These are phyloP conservation scores for Penicillium hesseltinei DNA, from an alignment of 2,329 filamentous ascomycete species.

Conservation along the genomic window DNA sequence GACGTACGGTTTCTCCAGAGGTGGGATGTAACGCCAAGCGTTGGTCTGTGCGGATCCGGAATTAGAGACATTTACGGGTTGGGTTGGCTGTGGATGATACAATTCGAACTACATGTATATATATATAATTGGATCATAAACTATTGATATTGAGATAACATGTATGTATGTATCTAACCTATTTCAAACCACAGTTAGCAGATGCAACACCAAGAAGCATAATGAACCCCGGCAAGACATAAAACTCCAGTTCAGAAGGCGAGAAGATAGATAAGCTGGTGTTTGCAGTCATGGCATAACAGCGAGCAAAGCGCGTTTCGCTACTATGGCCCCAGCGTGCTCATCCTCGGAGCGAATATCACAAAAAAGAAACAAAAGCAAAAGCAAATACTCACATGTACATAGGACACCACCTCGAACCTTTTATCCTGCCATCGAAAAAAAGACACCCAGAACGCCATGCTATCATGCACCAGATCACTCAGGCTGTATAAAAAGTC, in stretches of 20 bases:
- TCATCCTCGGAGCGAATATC: slow-evolving; percentile 33
- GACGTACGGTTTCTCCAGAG: background rate
- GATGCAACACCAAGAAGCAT: background rate
- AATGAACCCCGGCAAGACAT: background rate
- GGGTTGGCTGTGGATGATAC: background rate
- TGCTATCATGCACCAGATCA: slow-evolving; percentile 28
- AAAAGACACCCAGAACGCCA: slow-evolving; percentile 32
- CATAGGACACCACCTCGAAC: slow-evolving; percentile 11
- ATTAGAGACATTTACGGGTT: background rate
- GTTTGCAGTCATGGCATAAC: slow-evolving; percentile 55
- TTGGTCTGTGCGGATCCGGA: slow-evolving; percentile 30
- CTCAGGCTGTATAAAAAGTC: slow-evolving; percentile 33
- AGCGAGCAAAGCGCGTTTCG: slow-evolving; percentile 32
- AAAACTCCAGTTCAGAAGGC: slow-evolving; percentile 51
- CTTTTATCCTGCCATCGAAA: slow-evolving; percentile 6
- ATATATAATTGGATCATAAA: background rate
- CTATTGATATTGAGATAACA: slow-evolving; percentile 4
- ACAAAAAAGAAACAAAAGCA: background rate
- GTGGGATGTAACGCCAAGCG: slow-evolving; percentile 35
- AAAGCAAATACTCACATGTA: slow-evolving; percentile 22
- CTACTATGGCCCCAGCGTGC: slow-evolving; percentile 55
- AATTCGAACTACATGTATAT: background rate
- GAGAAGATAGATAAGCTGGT: slow-evolving; percentile 66
- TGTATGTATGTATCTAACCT: slow-evolving; percentile 5
- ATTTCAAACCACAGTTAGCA: slow-evolving; percentile 10